Conservation (phyloP, 345 rosid species). For the Syzygium aromaticum region DNA sequence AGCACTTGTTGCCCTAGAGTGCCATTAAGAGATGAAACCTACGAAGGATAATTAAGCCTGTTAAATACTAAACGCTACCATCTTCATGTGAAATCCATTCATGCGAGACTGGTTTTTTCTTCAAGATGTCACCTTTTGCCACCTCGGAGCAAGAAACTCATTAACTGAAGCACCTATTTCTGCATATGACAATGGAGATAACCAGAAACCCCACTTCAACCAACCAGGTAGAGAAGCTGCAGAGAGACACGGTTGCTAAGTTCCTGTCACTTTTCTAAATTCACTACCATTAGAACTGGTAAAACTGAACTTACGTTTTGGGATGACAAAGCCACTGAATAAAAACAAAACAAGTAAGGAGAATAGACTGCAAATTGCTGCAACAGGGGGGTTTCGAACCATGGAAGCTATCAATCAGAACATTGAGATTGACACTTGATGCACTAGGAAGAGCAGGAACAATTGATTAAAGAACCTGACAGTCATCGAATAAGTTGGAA, state of each 20-base stretch:
- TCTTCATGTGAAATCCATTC: not conserved
- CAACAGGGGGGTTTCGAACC: constrained; percentile 19
- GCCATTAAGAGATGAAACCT: constrained; percentile 23
- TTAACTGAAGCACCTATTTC: constrained; percentile 33
- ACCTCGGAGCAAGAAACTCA: constrained; percentile 47
- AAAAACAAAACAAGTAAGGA: constrained; percentile 8
- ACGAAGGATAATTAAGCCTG: not conserved
- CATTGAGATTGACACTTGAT: constrained; percentile 31
- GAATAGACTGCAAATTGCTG: constrained; percentile 13
- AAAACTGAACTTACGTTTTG: constrained; percentile 19
- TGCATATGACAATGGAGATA: constrained; percentile 37
- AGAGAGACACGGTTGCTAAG: not conserved
- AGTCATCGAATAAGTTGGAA: not conserved
- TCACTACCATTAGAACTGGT: not conserved
- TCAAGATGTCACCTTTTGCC: constrained; percentile 33
- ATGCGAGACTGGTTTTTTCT: not conserved
- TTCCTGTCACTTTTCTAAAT: not conserved
- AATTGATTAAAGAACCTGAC: constrained; percentile 37
- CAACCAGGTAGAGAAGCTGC: constrained; percentile 42
- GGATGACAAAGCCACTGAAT: constrained; percentile 42
- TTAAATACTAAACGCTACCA: not conserved
- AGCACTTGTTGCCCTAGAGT: constrained; percentile 26
- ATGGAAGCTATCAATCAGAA: constrained; percentile 38
- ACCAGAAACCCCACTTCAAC: constrained; percentile 48
- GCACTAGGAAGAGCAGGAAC: constrained; percentile 33